Evolutionary conservation across 129 eudicot species (phyloP).

Genomic region (Glebionis coronaria): DNA sequence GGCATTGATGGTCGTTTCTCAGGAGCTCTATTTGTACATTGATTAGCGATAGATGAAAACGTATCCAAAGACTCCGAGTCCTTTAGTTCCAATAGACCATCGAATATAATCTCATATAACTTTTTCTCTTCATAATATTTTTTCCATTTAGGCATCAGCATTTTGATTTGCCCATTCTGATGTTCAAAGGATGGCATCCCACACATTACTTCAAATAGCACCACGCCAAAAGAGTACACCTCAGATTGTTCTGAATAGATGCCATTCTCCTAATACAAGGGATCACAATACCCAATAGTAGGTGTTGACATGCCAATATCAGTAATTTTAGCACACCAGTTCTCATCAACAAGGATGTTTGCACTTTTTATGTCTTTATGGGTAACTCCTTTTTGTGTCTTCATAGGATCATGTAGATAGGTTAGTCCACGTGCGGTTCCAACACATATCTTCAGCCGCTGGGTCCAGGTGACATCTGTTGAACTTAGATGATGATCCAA

Average conservation of each 20-base stretch:
- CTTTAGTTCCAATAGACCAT: constrained; percentile 3
- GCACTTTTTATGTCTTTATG: constrained; percentile 12
- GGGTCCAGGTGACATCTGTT: constrained; percentile 13
- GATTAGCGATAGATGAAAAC: constrained; percentile 21
- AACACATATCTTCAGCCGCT: constrained; percentile 19
- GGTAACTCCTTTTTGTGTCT: neutral
- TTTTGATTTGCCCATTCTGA: neutral
- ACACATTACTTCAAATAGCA: constrained; percentile 21
- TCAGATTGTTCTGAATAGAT: constrained; percentile 3
- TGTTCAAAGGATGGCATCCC: neutral
- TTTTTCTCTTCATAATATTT: neutral
- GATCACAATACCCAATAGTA: constrained; percentile 15
- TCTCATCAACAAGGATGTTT: constrained; percentile 1
- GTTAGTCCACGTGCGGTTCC: neutral
- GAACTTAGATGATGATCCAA: constrained; percentile 1
- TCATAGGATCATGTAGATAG: constrained; percentile 1
- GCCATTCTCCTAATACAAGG: neutral
- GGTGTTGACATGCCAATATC: constrained; percentile 10
- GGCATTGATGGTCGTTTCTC: constrained; percentile 10
- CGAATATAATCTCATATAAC: neutral
- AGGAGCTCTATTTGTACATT: neutral
- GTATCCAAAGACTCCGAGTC: constrained; percentile 2
- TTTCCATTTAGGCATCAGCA: neutral
- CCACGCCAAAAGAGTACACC: constrained; percentile 23
- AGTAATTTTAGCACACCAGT: constrained; percentile 17